phyloP scores from a whole-genome alignment of 306 rosid genomes.

The Pyrus pyrifolia region DNA sequence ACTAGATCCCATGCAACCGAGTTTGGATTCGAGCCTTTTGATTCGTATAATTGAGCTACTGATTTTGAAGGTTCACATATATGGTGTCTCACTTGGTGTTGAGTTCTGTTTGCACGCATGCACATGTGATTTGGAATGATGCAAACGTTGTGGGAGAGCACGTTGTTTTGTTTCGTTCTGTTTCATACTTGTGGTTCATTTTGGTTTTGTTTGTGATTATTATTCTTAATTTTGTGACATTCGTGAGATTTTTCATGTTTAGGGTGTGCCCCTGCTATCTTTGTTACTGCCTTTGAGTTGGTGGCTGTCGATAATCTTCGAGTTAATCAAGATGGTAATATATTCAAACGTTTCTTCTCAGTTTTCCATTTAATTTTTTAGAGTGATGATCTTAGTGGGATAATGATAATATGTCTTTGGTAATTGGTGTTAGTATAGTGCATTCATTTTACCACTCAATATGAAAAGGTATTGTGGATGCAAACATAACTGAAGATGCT shows the following conservation, averaged over 20 bases:
- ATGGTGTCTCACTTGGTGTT: background rate
- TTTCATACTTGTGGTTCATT: background rate
- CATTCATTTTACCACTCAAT: background rate
- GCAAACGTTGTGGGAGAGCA: background rate
- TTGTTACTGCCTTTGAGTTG: background rate
- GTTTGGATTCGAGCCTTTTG: background rate
- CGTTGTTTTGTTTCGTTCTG: background rate
- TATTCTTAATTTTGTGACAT: background rate
- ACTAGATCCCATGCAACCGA: background rate
- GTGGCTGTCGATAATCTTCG: background rate
- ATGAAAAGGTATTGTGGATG: background rate
- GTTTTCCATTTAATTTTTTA: background rate
- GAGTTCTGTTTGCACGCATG: background rate
- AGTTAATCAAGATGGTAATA: conserved; percentile 31
- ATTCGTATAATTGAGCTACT: background rate
- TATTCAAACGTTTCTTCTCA: background rate
- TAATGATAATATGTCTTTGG: too few species aligned
- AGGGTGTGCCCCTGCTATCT: conserved; percentile 9
- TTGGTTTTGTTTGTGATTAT: background rate
- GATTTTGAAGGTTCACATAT: background rate
- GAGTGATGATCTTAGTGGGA: background rate
- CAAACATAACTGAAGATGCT: background rate
- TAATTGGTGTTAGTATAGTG: background rate
- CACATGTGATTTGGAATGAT: background rate
- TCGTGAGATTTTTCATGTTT: background rate